Percentiles rank a stretch among this genome's conserved stretches.
phyloP scores from a whole-genome alignment of 2,329 filamentous ascomycete species.

The Nothophoma quercina region DNA sequence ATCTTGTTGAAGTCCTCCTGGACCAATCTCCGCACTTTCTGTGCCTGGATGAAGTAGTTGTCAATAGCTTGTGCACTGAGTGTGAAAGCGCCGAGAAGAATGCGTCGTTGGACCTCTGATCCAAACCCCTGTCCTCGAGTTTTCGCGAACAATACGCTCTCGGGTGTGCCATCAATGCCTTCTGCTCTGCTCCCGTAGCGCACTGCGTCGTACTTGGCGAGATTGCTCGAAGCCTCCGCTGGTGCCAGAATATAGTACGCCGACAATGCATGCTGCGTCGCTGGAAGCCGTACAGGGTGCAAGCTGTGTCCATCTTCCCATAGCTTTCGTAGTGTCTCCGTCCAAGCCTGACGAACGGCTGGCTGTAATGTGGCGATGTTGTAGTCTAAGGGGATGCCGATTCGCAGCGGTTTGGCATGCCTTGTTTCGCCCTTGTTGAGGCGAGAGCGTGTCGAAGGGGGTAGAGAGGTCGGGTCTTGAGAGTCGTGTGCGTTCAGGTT shows the following conservation, averaged over 20 bases:
- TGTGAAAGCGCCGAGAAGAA: slow-evolving; percentile 88
- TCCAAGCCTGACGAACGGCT: slow-evolving; percentile 74
- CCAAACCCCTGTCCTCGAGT: slow-evolving; percentile 81
- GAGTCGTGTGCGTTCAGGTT: slow-evolving; percentile 68
- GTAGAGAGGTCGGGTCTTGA: slow-evolving; percentile 78
- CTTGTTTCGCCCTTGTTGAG: slow-evolving; percentile 14
- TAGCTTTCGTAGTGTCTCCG: slow-evolving; percentile 65
- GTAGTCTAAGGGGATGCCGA: slow-evolving; percentile 76
- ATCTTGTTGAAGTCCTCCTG: slow-evolving; percentile 85
- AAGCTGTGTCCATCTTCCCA: slow-evolving; percentile 72
- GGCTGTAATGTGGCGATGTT: slow-evolving; percentile 83
- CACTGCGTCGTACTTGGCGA: slow-evolving; percentile 97
- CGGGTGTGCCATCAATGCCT: slow-evolving; percentile 64
- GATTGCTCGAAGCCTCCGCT: slow-evolving; percentile 92
- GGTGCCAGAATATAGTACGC: slow-evolving; percentile 96
- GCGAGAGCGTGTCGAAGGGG: slow-evolving; percentile 61
- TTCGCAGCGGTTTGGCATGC: slow-evolving; percentile 41
- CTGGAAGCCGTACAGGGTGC: slow-evolving; percentile 79
- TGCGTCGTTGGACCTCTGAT: slow-evolving; percentile 82
- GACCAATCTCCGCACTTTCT: slow-evolving; percentile 83
- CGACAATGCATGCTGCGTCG: slow-evolving; percentile 83
- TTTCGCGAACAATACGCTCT: slow-evolving; percentile 68
- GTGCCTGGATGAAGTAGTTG: slow-evolving; percentile 96
- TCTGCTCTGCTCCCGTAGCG: slow-evolving; percentile 75
- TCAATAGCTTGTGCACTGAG: slow-evolving; percentile 90